These are phyloP conservation scores for Camelina neglecta DNA, from an alignment of 345 rosid genomes.

Conservation along the genomic window DNA sequence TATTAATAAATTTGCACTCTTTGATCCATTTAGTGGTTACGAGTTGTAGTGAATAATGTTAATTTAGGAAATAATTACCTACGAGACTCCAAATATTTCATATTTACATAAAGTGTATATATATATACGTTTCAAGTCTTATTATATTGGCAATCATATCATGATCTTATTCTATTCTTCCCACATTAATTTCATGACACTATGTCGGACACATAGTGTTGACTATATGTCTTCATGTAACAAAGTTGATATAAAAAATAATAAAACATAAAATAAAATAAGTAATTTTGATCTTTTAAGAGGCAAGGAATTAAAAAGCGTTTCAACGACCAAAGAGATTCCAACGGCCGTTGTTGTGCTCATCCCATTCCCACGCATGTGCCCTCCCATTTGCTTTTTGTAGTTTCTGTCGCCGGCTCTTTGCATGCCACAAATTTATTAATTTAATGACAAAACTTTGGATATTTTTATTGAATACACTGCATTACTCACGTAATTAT, in stretches of 20 bases:
- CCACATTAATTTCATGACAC: constrained; percentile 24
- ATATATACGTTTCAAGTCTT: background rate
- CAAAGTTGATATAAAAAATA: background rate
- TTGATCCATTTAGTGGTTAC: background rate
- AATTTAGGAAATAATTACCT: background rate
- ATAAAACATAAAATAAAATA: background rate
- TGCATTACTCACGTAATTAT: constrained; percentile 22
- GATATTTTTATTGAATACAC: background rate
- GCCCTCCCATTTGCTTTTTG: constrained; percentile 33
- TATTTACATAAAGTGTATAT: background rate
- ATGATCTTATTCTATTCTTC: constrained; percentile 10
- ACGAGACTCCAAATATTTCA: background rate
- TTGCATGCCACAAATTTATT: background rate
- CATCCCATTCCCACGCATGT: constrained; percentile 38
- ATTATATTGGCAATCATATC: constrained; percentile 8
- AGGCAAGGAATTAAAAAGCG: background rate
- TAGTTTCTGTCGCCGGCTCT: constrained; percentile 25
- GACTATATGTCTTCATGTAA: constrained; percentile 33
- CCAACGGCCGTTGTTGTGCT: constrained; percentile 41
- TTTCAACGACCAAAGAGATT: constrained; percentile 41
- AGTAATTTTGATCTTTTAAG: background rate
- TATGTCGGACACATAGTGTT: constrained; percentile 35
- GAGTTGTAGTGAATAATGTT: background rate
- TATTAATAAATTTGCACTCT: background rate
- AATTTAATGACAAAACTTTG: background rate